Evolutionary conservation across 768 basidiomycete genomes (phyloP).

Genomic region (Rhodotorula paludigena): DNA sequence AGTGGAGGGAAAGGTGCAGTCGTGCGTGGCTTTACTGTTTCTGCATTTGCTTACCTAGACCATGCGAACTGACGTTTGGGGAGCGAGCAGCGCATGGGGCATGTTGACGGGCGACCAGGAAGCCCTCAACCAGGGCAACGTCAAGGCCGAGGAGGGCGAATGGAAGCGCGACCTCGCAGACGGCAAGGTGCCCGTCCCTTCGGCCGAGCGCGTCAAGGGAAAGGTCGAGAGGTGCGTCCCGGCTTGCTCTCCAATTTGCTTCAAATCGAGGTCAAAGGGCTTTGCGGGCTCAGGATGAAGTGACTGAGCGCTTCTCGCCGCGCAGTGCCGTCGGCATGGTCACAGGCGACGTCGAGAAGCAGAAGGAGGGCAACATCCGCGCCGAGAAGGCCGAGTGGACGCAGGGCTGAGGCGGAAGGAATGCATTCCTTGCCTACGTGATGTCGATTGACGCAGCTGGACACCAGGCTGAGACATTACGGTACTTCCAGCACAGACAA

Average conservation of each 20-base stretch:
- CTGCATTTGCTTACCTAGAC: neutral
- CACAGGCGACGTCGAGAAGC: constrained; percentile 45
- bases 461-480: no score
- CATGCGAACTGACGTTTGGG: neutral
- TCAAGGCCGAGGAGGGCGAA: constrained; percentile 23
- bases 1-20: constrained; percentile 15
- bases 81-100: constrained; percentile 13
- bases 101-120: constrained; percentile 22
- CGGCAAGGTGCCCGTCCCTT: neutral
- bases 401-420: constrained; percentile 40
- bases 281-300: neutral
- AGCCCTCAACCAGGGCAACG: constrained; percentile 11
- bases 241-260: neutral
- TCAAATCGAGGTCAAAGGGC: no score
- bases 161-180: constrained; percentile 9
- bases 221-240: constrained; percentile 18
- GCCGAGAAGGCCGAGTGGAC: constrained; percentile 47
- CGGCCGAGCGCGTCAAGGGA: constrained; percentile 12
- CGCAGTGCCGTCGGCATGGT: constrained; percentile 44
- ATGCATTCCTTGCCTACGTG: no score
- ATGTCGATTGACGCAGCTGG: no score
- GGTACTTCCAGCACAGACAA: no score
- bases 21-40: neutral
- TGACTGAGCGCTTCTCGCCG: neutral
- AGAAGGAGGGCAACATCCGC: constrained; percentile 44